These are phyloP conservation scores for Picea sitchensis DNA, from an alignment of 75 land plant genomes.

Conservation along the genomic window DNA sequence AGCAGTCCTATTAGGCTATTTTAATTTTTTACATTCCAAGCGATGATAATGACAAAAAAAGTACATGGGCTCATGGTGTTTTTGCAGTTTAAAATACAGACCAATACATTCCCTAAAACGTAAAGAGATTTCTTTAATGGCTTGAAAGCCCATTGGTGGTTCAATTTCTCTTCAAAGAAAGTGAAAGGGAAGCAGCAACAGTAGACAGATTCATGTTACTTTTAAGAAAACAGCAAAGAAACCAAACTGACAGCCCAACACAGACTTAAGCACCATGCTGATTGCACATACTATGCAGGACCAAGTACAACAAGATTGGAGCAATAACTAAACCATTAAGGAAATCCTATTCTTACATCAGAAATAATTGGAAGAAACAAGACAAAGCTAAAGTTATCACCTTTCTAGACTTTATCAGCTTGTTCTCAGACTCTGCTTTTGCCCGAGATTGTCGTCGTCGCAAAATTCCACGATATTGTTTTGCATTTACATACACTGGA, in stretches of 20 bases:
- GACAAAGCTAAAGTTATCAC: constrained; percentile 17
- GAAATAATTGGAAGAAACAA: not conserved
- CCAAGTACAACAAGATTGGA: not conserved
- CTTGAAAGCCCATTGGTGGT: too few species aligned
- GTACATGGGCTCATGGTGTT: too few species aligned
- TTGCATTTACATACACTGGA: constrained; percentile 77
- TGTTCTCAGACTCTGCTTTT: constrained; percentile 57
- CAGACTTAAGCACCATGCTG: not conserved
- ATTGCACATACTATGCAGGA: not conserved
- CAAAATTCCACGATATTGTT: constrained; percentile 69
- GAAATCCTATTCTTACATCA: not conserved
- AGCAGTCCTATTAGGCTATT: too few species aligned
- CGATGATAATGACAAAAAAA: too few species aligned
- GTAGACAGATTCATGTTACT: not conserved
- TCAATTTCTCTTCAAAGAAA: not conserved
- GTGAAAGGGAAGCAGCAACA: not conserved
- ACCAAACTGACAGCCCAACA: not conserved
- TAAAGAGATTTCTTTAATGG: too few species aligned
- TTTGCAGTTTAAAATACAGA: too few species aligned
- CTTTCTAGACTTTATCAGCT: constrained; percentile 50
- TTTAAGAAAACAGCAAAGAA: not conserved
- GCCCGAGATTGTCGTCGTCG: constrained; percentile 68
- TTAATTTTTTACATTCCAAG: too few species aligned
- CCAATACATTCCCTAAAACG: too few species aligned
- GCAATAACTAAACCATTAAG: not conserved